Conservation (phyloP, 208 protist genomes). For the Leishmania amazonensis region DNA sequence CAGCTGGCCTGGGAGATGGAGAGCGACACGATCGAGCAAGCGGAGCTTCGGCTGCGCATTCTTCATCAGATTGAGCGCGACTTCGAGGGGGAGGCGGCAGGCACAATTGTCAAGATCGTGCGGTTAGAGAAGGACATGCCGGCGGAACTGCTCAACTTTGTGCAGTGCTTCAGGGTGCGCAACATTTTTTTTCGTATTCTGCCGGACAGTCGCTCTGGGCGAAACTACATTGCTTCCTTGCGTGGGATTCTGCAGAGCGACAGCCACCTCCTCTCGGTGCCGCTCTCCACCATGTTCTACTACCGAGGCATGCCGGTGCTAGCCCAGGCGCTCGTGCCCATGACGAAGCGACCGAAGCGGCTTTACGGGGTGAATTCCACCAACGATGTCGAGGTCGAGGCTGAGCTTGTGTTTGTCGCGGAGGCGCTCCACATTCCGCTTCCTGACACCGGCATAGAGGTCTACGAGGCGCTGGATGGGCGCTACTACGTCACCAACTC, state of each 20-base stretch:
- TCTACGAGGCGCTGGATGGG: slow-evolving; percentile 80
- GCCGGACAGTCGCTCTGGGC: slow-evolving; percentile 80
- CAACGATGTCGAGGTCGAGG: slow-evolving; percentile 74
- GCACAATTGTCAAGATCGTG: slow-evolving; percentile 74
- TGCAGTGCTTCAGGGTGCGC: slow-evolving; percentile 82
- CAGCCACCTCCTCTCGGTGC: slow-evolving; percentile 73
- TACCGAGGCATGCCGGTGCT: slow-evolving; percentile 89
- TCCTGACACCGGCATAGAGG: slow-evolving; percentile 60
- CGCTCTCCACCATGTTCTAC: slow-evolving; percentile 82
- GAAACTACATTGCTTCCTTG: slow-evolving; percentile 83
- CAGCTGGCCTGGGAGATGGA: slow-evolving; percentile 86
- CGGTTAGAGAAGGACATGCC: slow-evolving; percentile 79
- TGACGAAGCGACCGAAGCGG: slow-evolving; percentile 54
- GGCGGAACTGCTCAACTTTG: slow-evolving; percentile 65
- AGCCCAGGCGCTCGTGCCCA: slow-evolving; percentile 85
- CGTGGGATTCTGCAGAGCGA: slow-evolving; percentile 77
- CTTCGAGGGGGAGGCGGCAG: slow-evolving; percentile 58
- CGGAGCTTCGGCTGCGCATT: slow-evolving; percentile 43
- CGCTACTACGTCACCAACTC: slow-evolving; percentile 84
- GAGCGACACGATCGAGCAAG: slow-evolving; percentile 54
- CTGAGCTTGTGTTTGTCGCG: slow-evolving; percentile 71
- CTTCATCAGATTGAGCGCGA: slow-evolving; percentile 55
- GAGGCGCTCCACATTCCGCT: slow-evolving; percentile 78
- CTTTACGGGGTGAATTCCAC: slow-evolving; percentile 65
- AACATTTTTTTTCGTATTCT: slow-evolving; percentile 91